phyloP scores from a whole-genome alignment of 73 alveolate genomes.

The Paraurostyla sp. region DNA sequence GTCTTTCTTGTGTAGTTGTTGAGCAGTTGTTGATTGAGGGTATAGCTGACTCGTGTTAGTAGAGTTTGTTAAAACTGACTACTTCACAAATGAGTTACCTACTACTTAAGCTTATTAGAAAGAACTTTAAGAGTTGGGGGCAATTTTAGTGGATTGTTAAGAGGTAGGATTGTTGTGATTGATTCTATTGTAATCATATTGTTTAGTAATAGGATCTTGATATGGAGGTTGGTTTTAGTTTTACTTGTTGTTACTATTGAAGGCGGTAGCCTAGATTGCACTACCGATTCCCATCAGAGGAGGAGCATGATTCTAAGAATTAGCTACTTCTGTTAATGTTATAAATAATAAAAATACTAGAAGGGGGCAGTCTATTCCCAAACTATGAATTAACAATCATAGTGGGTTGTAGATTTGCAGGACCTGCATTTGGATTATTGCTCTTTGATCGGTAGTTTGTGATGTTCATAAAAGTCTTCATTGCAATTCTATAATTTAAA shows the following conservation, averaged over 20 bases:
- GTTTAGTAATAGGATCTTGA: not conserved
- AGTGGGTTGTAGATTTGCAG: not conserved
- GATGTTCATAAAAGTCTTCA: slow-evolving; percentile 54
- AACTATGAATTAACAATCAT: not conserved
- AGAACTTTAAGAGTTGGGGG: not conserved
- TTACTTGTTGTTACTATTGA: slow-evolving; percentile 12
- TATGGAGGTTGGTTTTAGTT: not conserved
- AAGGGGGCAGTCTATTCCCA: slow-evolving; percentile 9
- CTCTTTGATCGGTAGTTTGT: slow-evolving; percentile 45
- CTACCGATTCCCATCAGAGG: slow-evolving; percentile 47
- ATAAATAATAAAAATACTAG: slow-evolving; percentile 10
- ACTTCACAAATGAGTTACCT: slow-evolving; percentile 27
- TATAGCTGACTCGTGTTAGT: no score
- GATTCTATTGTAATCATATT: slow-evolving; percentile 7
- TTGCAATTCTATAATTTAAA: slow-evolving; percentile 30
- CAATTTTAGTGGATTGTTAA: not conserved
- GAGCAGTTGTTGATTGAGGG: not conserved
- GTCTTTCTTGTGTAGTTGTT: slow-evolving; percentile 13
- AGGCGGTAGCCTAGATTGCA: slow-evolving; percentile 25
- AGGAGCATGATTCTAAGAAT: slow-evolving; percentile 5
- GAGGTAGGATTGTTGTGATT: not conserved
- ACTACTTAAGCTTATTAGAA: slow-evolving; percentile 37
- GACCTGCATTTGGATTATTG: slow-evolving; percentile 16
- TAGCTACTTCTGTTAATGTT: slow-evolving; percentile 9
- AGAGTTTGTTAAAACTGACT: not conserved